Evolutionary conservation across 352 stramenopile genomes (phyloP).

Genomic region (Blastocystis sp.): DNA sequence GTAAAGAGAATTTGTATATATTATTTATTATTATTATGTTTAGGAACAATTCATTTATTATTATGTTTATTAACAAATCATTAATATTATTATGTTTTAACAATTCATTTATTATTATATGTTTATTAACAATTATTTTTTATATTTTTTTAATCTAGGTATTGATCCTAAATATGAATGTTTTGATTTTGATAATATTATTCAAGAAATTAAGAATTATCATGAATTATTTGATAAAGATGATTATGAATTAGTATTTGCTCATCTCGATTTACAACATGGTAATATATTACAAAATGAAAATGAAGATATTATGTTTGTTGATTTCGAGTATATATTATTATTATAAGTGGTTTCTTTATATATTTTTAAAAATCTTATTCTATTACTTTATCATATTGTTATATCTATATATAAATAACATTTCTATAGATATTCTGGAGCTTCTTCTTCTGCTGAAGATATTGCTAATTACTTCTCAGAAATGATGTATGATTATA

Average conservation of each 20-base stretch:
- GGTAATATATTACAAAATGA: constrained; percentile 19
- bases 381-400: too few relatives aligned
- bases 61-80: not conserved
- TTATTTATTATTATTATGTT: too few relatives aligned
- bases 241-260: constrained; percentile 20
- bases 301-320: constrained; percentile 12
- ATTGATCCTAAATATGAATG: not conserved
- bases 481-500: constrained; percentile 25
- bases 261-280: constrained; percentile 24
- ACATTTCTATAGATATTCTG: constrained; percentile 5
- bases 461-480: constrained; percentile 27
- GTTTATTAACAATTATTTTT: not conserved
- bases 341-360: not conserved
- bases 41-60: too few relatives aligned
- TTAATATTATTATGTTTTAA: not conserved
- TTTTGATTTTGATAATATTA: not conserved
- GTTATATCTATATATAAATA: too few relatives aligned
- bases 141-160: not conserved
- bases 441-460: not conserved
- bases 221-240: not conserved
- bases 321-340: constrained; percentile 9
- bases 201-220: not conserved
- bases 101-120: constrained; percentile 5
- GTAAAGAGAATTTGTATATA: too few relatives aligned
- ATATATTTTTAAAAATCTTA: too few relatives aligned